Evolutionary conservation across 176 grass and related monocot genomes (phyloP), one percentile per base, ranked within the genome.

Genomic region (Bothriochloa decipiens): DNA sequence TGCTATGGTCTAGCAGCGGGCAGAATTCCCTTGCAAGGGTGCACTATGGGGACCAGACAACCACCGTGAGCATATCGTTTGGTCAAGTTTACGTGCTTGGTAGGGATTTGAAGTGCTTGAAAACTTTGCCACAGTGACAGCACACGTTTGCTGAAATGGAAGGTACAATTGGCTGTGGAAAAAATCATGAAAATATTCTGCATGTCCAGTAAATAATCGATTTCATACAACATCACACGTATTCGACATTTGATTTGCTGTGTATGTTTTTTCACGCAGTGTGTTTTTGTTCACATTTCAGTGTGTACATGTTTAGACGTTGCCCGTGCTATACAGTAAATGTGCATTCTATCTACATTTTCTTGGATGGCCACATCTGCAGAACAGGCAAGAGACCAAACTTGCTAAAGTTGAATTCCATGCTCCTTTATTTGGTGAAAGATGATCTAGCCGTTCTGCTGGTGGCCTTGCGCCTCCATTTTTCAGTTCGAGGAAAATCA

Each of bases 51-150:
- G 70, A 70, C 47, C 77, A n/a, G 36, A 45, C 66, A 46, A 16
- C 61, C 29, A 32, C 57, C 22, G 47, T 95, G 39, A 60, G 29
- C 23, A 11, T 93, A 28, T 79, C 77, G 1, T 32, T 57, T 0
- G 83, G 91, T 60, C 87, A 65, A 78, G 66, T 95, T 45, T 95
- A 95, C 82, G 92, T 41, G 74, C 85, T 95, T 47, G 72, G 71
- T 47, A 82, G 39, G 17, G 76, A 95, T 73, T 81, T 98, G 76
- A 92, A 89, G 70, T 95, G 96, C 87, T 45, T 95, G 73, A 89
- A 91, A 49, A 87, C 18, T 42, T 89, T 53, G 32, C 18, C 78
- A 77, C 52, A 85, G 4, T 85, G 83, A 89, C 42, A 40, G 66
- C 39, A 8, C 29, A 13, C 7, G 33, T 73, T 9, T 83, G 17